A percentile compares a stretch with the other conserved stretches of the same genome.
phyloP scores from a whole-genome alignment of 345 rosid genomes.

The Rhizophora mangle region DNA sequence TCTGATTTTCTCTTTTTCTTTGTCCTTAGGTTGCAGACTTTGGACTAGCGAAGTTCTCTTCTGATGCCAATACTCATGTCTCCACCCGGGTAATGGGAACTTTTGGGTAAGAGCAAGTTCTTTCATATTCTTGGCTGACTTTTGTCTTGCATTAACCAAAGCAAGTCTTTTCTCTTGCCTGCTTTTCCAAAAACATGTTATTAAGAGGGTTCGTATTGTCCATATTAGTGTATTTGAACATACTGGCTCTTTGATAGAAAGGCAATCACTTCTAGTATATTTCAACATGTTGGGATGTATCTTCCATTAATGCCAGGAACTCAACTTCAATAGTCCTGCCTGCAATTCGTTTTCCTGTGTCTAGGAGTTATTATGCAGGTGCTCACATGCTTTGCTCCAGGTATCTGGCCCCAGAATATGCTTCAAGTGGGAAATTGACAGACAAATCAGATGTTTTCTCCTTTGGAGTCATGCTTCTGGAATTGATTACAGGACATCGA shows the following conservation, averaged over 20 bases:
- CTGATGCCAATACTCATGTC: constrained; percentile 79
- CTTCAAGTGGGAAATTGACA: constrained; percentile 81
- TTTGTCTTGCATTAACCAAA: constrained; percentile 3
- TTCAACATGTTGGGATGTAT: too few species aligned
- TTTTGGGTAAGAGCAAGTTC: constrained; percentile 58
- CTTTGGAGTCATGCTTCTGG: constrained; percentile 87
- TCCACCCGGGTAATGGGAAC: constrained; percentile 99
- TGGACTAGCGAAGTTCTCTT: constrained; percentile 79
- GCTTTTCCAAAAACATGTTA: not conserved
- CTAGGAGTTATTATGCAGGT: not conserved
- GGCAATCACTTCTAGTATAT: too few species aligned
- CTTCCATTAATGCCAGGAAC: too few species aligned
- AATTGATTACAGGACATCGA: constrained; percentile 73
- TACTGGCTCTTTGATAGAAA: not conserved
- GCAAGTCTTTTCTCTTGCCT: not conserved
- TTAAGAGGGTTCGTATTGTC: not conserved
- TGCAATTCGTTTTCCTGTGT: not conserved
- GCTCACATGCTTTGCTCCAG: constrained; percentile 28
- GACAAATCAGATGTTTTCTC: constrained; percentile 93
- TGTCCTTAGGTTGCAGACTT: constrained; percentile 82
- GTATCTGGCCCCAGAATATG: constrained; percentile 98
- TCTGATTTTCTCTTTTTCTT: constrained; percentile 2
- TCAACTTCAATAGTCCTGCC: too few species aligned
- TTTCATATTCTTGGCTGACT: not conserved
- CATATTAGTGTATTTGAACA: not conserved